These are phyloP conservation scores for Cercospora sp. DNA, from an alignment of 2,329 filamentous ascomycete species.

Conservation along the genomic window DNA sequence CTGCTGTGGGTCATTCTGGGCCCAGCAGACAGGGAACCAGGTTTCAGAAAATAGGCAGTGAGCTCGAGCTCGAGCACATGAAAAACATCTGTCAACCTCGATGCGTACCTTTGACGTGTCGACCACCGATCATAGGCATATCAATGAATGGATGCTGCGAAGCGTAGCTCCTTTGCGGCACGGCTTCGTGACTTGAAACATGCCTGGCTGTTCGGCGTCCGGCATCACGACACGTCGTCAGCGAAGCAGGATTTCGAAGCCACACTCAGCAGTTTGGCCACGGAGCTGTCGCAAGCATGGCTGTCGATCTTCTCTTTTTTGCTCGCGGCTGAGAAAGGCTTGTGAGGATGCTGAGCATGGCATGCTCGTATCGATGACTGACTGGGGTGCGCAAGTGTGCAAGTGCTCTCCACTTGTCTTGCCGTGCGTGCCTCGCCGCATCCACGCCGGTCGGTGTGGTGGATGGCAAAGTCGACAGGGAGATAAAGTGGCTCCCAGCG, in stretches of 20 bases:
- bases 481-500: not conserved
- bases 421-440: not conserved
- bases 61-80: constrained; percentile 4
- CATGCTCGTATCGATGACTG: constrained; percentile 16
- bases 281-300: not conserved
- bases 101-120: not conserved
- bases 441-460: not conserved
- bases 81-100: not conserved
- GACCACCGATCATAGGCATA: not conserved
- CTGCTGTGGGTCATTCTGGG: not conserved
- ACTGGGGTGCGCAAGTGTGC: not conserved
- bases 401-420: constrained; percentile 7
- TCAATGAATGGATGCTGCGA: not conserved
- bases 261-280: not conserved
- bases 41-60: not conserved
- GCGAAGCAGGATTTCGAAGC: constrained; percentile 2
- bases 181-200: constrained; percentile 1
- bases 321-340: constrained; percentile 1
- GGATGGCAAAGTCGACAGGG: not conserved
- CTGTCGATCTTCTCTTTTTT: constrained; percentile 13
- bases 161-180: not conserved
- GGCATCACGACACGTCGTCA: not conserved
- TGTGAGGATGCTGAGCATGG: not conserved
- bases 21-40: not conserved
- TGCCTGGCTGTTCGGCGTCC: not conserved